phyloP scores from a whole-genome alignment of 805 yeast genomes.

The Candida sithepensis region DNA sequence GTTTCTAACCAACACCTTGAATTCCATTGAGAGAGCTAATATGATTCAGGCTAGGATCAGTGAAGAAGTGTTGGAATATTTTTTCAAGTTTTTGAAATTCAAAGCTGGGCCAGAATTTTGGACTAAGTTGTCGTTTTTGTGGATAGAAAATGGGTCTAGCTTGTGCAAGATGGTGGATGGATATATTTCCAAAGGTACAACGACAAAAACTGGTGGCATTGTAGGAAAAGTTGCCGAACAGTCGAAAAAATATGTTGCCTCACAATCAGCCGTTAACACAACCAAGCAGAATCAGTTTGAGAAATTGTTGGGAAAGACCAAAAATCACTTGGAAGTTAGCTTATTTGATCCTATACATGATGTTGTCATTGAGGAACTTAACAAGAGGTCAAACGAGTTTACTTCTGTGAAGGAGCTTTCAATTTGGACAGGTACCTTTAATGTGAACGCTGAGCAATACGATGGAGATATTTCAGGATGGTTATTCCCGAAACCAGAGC shows the following conservation, averaged over 20 bases:
- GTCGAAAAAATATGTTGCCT: constrained; percentile 31
- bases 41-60: constrained; percentile 42
- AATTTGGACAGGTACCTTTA: constrained; percentile 49
- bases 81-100: constrained; percentile 42
- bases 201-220: constrained; percentile 41
- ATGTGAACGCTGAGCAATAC: constrained; percentile 48
- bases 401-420: constrained; percentile 37
- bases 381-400: constrained; percentile 37
- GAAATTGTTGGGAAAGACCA: constrained; percentile 45
- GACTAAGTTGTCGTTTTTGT: constrained; percentile 39
- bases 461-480: constrained; percentile 41
- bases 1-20: constrained; percentile 47
- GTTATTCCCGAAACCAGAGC: constrained; percentile 41
- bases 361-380: constrained; percentile 41
- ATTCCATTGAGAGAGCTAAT: constrained; percentile 47
- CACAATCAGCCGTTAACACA: constrained; percentile 14
- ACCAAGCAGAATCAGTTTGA: constrained; percentile 32
- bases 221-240: constrained; percentile 41
- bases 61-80: constrained; percentile 45
- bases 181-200: constrained; percentile 37
- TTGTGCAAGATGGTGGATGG: constrained; percentile 38
- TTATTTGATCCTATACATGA: constrained; percentile 54
- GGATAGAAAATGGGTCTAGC: constrained; percentile 44
- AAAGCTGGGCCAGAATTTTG: constrained; percentile 29
- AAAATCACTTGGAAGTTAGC: constrained; percentile 41